Percentiles rank a stretch among this genome's conserved stretches.
phyloP scores from a whole-genome alignment of 148 eudicot genomes.

The Rhododendron henanense region DNA sequence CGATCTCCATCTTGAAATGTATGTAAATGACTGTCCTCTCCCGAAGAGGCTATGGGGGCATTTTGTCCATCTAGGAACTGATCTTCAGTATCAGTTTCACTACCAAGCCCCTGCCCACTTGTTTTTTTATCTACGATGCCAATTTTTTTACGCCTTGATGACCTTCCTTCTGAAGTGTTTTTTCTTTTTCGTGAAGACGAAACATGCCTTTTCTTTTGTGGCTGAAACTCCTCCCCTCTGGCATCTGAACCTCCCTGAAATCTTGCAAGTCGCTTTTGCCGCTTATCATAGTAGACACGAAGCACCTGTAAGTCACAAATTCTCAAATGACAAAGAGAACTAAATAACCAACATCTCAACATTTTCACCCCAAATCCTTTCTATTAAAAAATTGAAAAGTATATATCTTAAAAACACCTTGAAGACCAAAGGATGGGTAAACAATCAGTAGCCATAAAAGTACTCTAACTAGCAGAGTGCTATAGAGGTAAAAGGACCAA shows the following conservation, averaged over 20 bases:
- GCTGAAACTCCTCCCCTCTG: constrained; percentile 31
- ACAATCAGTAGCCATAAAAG: not conserved
- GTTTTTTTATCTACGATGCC: constrained; percentile 28
- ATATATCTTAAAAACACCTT: not conserved
- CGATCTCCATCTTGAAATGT: constrained; percentile 26
- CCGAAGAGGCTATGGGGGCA: constrained; percentile 12
- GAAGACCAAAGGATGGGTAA: not conserved
- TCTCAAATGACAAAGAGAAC: constrained; percentile 5
- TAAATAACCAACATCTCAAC: not conserved
- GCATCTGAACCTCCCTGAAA: constrained; percentile 34
- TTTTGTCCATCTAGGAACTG: constrained; percentile 21
- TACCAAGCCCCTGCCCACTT: constrained; percentile 3
- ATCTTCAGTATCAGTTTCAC: constrained; percentile 12
- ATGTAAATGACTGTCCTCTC: constrained; percentile 20
- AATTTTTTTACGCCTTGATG: constrained; percentile 28
- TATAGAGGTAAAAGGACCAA: not conserved
- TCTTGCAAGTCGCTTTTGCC: constrained; percentile 48
- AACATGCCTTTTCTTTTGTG: constrained; percentile 20
- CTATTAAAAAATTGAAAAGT: not conserved
- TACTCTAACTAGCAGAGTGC: not conserved
- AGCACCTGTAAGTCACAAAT: constrained; percentile 64
- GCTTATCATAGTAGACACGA: constrained; percentile 80
- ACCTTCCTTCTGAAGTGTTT: constrained; percentile 31
- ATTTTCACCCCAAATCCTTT: not conserved
- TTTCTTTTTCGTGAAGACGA: constrained; percentile 50